Base-by-base conservation (phyloP, 2,329 filamentous ascomycete genomes). In the Pseudocercospora vitis region DNA sequence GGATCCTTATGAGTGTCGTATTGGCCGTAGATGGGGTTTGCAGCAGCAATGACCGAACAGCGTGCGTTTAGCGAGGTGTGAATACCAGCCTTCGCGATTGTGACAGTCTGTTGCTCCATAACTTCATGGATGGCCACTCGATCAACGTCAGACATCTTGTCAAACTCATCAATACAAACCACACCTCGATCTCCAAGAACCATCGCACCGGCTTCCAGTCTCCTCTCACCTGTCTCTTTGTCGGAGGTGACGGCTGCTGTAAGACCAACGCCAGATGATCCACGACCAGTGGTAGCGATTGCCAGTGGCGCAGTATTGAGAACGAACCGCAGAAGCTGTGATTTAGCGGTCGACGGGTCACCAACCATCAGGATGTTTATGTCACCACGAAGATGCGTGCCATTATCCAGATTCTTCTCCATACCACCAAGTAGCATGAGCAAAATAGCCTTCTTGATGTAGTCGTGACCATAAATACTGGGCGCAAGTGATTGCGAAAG, bases 311-410 rank as follows among this genome's bases (percentile, higher is more conserved):
- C 94, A 0, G 94, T 99, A 71, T 99, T 99, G 61, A 97, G 81
- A 9, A 99, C 94, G 66, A 99, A 99, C 21, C 94, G 89, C 35
- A 99, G 81, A 51, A 99, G 81, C 70, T 99, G 94, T n/a, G 94
- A 99, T 72, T 99, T 99, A 56, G 94, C 94, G 0, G 94, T 99
- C 0, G 94, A 99, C 2, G 94, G 94, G 71, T 99, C 94, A 75
- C 94, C 94, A 37, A 99, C 92, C 94, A 99, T 97, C 47, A 99
- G 80, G 62, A 99, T 96, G 71, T 99, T 99, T 75, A 99, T 97
- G 68, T 99, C 94, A 76, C 94, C 94, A 81, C 94, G 87, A 70
- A 99, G 76, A 81, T 99, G 94, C 1, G 94, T 97, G 54, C 94
- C 94, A 65, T 99, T 99, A 59, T 97, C 94, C 52, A 99, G 74